Percentiles rank a stretch among this genome's conserved stretches.
Evolutionary conservation across 345 rosid species (phyloP).

Genomic region (Dipteronia sinensis): DNA sequence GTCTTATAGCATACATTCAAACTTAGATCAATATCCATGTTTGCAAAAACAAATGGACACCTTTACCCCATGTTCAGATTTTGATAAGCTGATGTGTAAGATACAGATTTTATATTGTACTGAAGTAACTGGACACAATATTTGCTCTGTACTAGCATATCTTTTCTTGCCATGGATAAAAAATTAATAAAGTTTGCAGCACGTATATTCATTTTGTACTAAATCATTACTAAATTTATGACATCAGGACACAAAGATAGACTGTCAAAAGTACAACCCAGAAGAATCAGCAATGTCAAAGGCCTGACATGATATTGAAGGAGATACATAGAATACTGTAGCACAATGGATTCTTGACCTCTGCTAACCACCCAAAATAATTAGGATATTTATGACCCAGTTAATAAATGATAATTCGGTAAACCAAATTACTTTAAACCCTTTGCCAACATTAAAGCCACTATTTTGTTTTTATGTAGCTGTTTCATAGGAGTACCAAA

Average conservation of each 20-base stretch:
- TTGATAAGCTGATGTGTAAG: neutral
- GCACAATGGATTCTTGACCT: neutral
- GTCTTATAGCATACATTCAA: neutral
- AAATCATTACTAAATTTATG: too few relatives aligned
- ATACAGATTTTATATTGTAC: neutral
- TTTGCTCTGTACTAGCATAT: neutral
- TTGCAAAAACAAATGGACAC: neutral
- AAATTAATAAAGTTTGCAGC: neutral
- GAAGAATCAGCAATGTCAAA: neutral
- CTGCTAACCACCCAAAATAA: neutral
- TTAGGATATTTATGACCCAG: neutral
- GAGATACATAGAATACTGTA: neutral
- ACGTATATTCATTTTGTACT: neutral
- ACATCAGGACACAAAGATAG: too few relatives aligned
- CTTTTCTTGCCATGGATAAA: neutral
- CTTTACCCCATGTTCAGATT: neutral
- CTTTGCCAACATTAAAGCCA: neutral
- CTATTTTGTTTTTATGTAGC: neutral
- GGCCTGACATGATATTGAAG: neutral
- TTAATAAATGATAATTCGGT: neutral
- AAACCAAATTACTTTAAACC: neutral
- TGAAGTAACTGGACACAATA: too few relatives aligned
- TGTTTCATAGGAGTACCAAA: neutral
- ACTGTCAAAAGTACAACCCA: neutral
- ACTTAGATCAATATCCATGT: neutral